Evolutionary conservation across 768 basidiomycete genomes (phyloP).

Genomic region (Dictyophora rubrovolvata): DNA sequence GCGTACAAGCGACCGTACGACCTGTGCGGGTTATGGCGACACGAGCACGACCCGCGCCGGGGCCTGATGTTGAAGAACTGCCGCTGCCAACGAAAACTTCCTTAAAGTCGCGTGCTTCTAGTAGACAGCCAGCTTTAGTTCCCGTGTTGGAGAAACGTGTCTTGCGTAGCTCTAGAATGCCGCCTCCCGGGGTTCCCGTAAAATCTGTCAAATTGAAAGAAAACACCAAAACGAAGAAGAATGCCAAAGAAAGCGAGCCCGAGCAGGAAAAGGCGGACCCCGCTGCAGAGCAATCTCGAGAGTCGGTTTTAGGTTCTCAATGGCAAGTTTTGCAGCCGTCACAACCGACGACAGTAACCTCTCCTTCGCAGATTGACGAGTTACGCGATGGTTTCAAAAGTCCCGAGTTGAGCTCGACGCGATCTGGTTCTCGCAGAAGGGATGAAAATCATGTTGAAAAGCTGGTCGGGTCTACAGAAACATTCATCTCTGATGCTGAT

Average conservation of each 20-base stretch:
- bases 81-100: neutral
- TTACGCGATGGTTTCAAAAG: neutral
- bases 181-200: neutral
- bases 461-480: neutral
- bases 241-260: neutral
- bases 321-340: neutral
- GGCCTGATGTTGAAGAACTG: neutral
- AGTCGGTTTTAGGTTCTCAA: neutral
- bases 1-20: neutral
- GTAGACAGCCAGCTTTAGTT: neutral
- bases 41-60: neutral
- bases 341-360: neutral
- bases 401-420: neutral
- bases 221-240: neutral
- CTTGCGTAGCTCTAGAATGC: neutral
- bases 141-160: neutral
- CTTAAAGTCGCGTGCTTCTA: neutral
- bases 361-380: neutral
- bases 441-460: slow-evolving; percentile 6
- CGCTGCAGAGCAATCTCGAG: neutral
- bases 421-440: neutral
- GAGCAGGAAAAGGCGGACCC: neutral
- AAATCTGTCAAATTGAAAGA: neutral
- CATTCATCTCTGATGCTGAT: too few relatives aligned
- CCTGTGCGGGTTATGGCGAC: neutral